A percentile compares a stretch with the other conserved stretches of the same genome.
Conservation (phyloP, 768 basidiomycete genomes). For the Chiua virens region DNA sequence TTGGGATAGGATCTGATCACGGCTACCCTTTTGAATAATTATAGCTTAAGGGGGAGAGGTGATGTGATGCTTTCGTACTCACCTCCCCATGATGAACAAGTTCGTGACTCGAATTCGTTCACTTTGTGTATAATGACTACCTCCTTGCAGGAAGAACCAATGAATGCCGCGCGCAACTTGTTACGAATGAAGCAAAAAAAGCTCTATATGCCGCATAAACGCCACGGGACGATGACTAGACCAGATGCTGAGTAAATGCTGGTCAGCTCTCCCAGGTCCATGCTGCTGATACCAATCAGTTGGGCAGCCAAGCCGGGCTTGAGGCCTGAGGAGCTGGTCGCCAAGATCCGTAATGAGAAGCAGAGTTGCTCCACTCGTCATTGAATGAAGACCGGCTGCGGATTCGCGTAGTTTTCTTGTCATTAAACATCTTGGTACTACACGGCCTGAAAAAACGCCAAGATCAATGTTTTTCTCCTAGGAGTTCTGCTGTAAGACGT, state of each 20-base stretch:
- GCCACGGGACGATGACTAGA: constrained; percentile 10
- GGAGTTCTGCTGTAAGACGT: background rate
- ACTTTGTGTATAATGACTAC: background rate
- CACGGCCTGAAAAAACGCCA: background rate
- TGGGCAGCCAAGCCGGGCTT: background rate
- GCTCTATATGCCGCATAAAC: constrained; percentile 23
- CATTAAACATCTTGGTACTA: background rate
- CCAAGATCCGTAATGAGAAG: background rate
- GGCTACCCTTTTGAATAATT: background rate
- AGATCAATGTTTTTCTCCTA: background rate
- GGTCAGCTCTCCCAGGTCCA: background rate
- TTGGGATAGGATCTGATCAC: background rate
- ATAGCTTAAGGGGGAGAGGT: background rate
- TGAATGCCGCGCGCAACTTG: background rate
- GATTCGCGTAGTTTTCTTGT: constrained; percentile 2
- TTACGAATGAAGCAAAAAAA: constrained; percentile 1
- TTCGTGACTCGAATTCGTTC: background rate
- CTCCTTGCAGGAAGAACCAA: background rate
- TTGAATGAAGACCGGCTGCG: background rate
- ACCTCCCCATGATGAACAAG: background rate
- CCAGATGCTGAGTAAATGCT: background rate
- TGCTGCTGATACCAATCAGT: background rate
- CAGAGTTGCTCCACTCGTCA: background rate
- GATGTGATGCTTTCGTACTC: background rate
- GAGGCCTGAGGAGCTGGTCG: background rate